Evolutionary conservation across 371 early-diverging fungal species (phyloP).

Genomic region (Homolaphlyctis polyrhiza): DNA sequence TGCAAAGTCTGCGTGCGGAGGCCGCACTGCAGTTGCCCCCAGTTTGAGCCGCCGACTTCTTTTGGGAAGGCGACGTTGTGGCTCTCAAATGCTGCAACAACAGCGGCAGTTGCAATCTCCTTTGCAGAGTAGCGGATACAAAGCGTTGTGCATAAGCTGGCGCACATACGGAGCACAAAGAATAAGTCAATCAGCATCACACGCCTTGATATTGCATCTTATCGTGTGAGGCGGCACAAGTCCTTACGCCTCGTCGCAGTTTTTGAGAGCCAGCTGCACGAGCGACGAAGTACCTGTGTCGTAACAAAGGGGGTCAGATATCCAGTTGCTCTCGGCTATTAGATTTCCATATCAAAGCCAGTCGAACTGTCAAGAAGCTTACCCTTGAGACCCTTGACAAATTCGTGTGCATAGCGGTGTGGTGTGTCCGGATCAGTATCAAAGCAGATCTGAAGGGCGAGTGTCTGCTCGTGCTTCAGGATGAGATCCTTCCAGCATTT

Average conservation of each 20-base stretch:
- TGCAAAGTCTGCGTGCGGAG: not conserved
- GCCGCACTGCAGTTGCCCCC: not conserved
- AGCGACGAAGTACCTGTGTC: not conserved
- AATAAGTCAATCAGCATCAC: not conserved
- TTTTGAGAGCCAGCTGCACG: not conserved
- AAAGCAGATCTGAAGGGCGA: not conserved
- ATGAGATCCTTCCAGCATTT: not conserved
- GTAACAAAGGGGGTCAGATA: not conserved
- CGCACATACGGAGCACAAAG: not conserved
- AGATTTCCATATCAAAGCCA: not conserved
- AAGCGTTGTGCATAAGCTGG: constrained; percentile 3
- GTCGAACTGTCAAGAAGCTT: not conserved
- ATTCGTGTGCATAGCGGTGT: not conserved
- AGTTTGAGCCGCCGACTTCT: not conserved
- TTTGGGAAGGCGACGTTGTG: not conserved
- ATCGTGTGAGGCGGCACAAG: not conserved
- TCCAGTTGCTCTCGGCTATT: not conserved
- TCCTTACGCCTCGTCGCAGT: not conserved
- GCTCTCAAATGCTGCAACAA: not conserved
- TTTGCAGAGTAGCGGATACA: not conserved
- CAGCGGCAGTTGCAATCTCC: constrained; percentile 1
- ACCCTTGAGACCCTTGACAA: not conserved
- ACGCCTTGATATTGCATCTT: not conserved
- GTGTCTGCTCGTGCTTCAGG: not conserved
- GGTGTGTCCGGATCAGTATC: not conserved